Conservation (phyloP, 1,284 basidiomycete genomes). For the Apiotrichum brassicae region DNA sequence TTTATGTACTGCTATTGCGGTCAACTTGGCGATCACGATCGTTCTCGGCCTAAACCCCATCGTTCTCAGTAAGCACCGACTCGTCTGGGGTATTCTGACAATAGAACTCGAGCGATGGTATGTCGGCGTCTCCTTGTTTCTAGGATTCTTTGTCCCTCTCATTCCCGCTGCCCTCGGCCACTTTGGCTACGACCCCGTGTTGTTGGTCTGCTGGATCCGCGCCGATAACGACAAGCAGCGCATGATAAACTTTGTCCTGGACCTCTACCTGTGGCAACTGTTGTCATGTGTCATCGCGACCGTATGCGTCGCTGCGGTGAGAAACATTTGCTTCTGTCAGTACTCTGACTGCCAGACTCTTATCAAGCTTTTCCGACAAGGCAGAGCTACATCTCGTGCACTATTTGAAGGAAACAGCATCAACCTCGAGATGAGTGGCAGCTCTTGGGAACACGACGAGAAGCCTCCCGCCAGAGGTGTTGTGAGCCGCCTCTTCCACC, state of each 20-base stretch:
- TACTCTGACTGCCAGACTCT: slow-evolving; percentile 19
- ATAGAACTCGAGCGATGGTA: slow-evolving; percentile 22
- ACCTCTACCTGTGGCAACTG: slow-evolving; percentile 36
- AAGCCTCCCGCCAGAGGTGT: background rate
- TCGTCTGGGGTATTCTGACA: background rate
- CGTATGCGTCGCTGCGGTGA: slow-evolving; percentile 19
- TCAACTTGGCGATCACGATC: slow-evolving; percentile 34
- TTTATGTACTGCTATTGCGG: slow-evolving; percentile 32
- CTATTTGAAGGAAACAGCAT: slow-evolving; percentile 20
- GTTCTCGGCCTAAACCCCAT: slow-evolving; percentile 32
- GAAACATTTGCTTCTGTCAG: slow-evolving; percentile 1
- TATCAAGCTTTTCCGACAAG: slow-evolving; percentile 26
- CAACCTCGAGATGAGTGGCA: slow-evolving; percentile 14
- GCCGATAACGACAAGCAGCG: slow-evolving; percentile 8
- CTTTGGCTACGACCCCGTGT: slow-evolving; percentile 19
- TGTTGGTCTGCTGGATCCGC: slow-evolving; percentile 17
- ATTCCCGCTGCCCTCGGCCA: slow-evolving; percentile 21
- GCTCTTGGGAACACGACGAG: slow-evolving; percentile 20
- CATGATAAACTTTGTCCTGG: slow-evolving; percentile 23
- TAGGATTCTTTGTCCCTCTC: slow-evolving; percentile 20
- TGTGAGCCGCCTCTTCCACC: background rate
- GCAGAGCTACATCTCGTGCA: slow-evolving; percentile 24
- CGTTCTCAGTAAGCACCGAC: slow-evolving; percentile 16
- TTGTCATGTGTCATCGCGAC: slow-evolving; percentile 27
- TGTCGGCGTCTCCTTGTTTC: slow-evolving; percentile 10